Conservation (phyloP, 2,329 filamentous ascomycete species). For the Dothidotthia symphoricarpi region DNA sequence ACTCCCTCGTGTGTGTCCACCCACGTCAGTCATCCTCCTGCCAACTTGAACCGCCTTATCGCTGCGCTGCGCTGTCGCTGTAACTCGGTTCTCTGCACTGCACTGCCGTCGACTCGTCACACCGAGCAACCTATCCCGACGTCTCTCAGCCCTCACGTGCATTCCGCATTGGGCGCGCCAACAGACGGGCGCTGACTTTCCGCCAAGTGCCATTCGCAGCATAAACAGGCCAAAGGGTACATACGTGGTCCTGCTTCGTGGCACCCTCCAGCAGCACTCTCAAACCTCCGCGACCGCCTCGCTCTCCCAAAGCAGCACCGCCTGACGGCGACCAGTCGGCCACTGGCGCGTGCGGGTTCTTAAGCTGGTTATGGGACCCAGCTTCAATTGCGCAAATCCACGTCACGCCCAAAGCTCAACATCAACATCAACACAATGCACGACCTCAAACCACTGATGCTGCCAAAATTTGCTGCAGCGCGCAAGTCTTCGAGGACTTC, state of each 20-base stretch:
- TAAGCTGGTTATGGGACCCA: conserved; percentile 40
- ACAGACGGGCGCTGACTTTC: conserved; percentile 27
- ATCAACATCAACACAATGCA: conserved; percentile 25
- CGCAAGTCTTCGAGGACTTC: conserved; percentile 39
- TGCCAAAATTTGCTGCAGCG: conserved; percentile 41
- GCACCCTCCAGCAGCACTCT: conserved; percentile 32
- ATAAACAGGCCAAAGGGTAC: conserved; percentile 31
- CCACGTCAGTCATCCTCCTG: conserved; percentile 23
- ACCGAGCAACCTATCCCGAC: conserved; percentile 18
- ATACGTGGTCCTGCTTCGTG: conserved; percentile 44
- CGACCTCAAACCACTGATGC: conserved; percentile 42
- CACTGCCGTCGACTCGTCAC: too few species aligned
- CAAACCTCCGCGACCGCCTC: conserved; percentile 36
- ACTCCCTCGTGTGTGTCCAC: conserved; percentile 23
- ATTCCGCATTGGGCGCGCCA: conserved; percentile 25
- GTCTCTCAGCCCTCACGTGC: conserved; percentile 33
- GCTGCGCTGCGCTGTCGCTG: conserved; percentile 14
- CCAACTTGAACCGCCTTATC: conserved; percentile 13
- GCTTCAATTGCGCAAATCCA: conserved; percentile 29
- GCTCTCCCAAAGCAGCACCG: conserved; percentile 19
- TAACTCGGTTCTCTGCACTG: too few species aligned
- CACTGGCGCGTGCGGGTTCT: conserved; percentile 20
- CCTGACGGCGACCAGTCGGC: conserved; percentile 18
- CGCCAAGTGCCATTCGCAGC: conserved; percentile 20
- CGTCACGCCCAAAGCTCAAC: conserved; percentile 19